phyloP scores from a whole-genome alignment of 768 basidiomycete genomes.

The Rhodosporidiobolus sp. region DNA sequence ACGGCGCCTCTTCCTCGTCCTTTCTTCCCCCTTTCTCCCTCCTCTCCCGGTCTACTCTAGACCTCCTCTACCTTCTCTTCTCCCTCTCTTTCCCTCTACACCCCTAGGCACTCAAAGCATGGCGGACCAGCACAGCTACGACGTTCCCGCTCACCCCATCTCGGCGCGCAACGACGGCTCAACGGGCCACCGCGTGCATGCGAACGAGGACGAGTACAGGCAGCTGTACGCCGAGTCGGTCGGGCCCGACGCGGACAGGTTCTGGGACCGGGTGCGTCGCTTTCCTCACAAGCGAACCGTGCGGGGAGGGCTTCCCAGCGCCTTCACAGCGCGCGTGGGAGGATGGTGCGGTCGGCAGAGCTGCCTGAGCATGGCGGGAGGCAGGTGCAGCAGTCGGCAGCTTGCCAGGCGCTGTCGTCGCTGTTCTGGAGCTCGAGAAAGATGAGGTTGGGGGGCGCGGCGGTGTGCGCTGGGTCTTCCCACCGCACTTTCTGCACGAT shows the following conservation, averaged over 20 bases:
- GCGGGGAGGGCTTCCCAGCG: background rate
- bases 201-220: slow-evolving; percentile 34
- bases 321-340: too few relatives aligned
- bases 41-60: background rate
- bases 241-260: slow-evolving; percentile 25
- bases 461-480: too few relatives aligned
- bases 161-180: slow-evolving; percentile 21
- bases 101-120: background rate
- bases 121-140: slow-evolving; percentile 24
- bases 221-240: slow-evolving; percentile 40
- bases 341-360: too few relatives aligned
- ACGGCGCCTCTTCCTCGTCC: background rate
- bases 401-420: too few relatives aligned
- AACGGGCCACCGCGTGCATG: slow-evolving; percentile 34
- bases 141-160: slow-evolving; percentile 25
- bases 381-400: background rate
- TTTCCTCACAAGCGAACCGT: background rate
- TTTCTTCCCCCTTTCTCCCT: background rate
- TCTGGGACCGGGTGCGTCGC: slow-evolving; percentile 42
- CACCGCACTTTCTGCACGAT: too few relatives aligned
- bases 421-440: background rate
- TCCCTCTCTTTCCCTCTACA: background rate
- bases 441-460: too few relatives aligned
- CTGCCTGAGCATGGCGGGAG: background rate
- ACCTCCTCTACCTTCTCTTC: background rate